Percentiles rank a stretch among this genome's conserved stretches.
Evolutionary conservation across 257 asterid genomes (phyloP).

Genomic region (Solanum rostratum): DNA sequence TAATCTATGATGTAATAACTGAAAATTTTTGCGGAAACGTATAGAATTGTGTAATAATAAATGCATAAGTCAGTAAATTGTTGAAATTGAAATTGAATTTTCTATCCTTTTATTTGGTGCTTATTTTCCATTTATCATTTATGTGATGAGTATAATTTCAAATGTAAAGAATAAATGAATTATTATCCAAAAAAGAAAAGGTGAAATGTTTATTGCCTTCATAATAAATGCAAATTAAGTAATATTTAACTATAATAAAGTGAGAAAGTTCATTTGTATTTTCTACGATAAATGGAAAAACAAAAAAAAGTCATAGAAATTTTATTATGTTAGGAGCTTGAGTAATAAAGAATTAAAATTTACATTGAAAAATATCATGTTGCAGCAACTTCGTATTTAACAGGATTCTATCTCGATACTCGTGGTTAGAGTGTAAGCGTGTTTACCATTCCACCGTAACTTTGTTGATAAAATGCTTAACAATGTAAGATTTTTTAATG

Average conservation of each 20-base stretch:
- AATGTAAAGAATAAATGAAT: background rate
- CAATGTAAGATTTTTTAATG: rapidly evolving
- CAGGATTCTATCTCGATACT: rapidly evolving
- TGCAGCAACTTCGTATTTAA: background rate
- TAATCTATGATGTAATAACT: background rate
- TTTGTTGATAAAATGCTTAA: background rate
- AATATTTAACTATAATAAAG: background rate
- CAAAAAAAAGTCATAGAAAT: too few species aligned
- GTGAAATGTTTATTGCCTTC: background rate
- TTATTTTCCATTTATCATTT: background rate
- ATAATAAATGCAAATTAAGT: background rate
- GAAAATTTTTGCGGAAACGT: background rate
- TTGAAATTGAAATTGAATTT: background rate
- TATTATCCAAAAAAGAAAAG: background rate
- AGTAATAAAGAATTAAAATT: too few species aligned
- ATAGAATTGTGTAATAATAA: background rate
- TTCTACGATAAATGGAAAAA: too few species aligned
- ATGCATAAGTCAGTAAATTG: background rate
- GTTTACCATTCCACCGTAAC: background rate
- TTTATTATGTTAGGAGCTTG: too few species aligned
- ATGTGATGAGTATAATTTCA: background rate
- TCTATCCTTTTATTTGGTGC: background rate
- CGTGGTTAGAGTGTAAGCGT: background rate
- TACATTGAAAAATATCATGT: background rate
- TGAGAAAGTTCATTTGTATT: background rate